Base-by-base conservation (phyloP, 352 stramenopile genomes). In the Globisporangium lucens region DNA sequence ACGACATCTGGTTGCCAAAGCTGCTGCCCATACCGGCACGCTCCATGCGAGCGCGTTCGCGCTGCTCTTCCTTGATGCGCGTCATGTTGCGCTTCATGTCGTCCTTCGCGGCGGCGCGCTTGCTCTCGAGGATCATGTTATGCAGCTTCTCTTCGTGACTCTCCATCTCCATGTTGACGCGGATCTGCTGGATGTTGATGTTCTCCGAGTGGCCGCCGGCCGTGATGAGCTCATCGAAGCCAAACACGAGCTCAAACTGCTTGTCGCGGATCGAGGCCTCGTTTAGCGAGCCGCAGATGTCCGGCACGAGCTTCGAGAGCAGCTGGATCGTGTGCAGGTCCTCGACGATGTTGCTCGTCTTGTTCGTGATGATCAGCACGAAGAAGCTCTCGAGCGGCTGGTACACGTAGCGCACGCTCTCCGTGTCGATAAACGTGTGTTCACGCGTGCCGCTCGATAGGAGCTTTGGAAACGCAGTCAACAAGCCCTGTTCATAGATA, bases 341-440 rank as follows among this genome's bases (percentile, higher is more conserved):
- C 75, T 99, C 94, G 51, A 99, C 97, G 76, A 99, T 99, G 82
- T 99, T 99, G 63, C 89, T 98, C 61, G 93, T 98, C 85, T 99
- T 99, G 77, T 98, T 99, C 49, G 98, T 99, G 61, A 99, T 98
- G 56, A 99, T 91, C 10, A 99, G 79, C 57, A 99, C 83, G 75
- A 98, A 99, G 65, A 99, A 97, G 62, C 89, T 97, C 75, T 99
- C 98, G 33, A 99, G 89, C 27, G 97, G 97, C 72, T 99, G 97
- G 79, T 99, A 99, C 63, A 99, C 97, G 69, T 99, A 99, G 64
- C 88, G 86, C 61, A 99, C 97, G 64, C 89, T 97, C 66, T 99
- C 98, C 51, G 98, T 99, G 75, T 99, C 98, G 62, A 99, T 98
- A 76, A 98, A 99, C 68, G 97, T 99, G 85, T 99, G 98, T 79